Conservation (phyloP, 257 asterid genomes). For the Solanum infundibuliforme region DNA sequence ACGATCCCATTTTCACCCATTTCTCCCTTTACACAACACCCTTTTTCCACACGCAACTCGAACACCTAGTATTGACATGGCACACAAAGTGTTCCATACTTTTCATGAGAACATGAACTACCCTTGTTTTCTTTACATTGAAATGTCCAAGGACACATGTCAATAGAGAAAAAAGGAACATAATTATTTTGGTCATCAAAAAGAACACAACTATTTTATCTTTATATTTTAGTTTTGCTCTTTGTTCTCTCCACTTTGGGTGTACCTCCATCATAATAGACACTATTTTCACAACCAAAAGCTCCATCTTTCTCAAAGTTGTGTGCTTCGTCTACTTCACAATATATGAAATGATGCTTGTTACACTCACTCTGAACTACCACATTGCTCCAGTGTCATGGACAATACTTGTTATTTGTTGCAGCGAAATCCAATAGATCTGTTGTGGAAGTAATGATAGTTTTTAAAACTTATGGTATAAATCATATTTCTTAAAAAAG, state of each 20-base stretch:
- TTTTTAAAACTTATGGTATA: too few species aligned
- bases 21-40: background rate
- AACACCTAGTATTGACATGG: background rate
- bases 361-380: background rate
- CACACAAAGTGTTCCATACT: background rate
- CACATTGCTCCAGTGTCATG: background rate
- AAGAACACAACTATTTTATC: background rate
- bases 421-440: background rate
- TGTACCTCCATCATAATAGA: background rate
- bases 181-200: background rate
- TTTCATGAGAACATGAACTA: background rate
- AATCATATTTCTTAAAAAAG: background rate
- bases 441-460: background rate
- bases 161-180: background rate
- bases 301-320: background rate
- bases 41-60: background rate
- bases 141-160: background rate
- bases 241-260: background rate
- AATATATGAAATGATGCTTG: background rate
- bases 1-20: background rate
- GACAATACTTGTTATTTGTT: too few species aligned
- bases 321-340: background rate
- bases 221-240: background rate
- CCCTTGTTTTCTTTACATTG: background rate
- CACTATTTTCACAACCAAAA: background rate